phyloP scores from a whole-genome alignment of 768 basidiomycete genomes.

The Lactarius tabidus region DNA sequence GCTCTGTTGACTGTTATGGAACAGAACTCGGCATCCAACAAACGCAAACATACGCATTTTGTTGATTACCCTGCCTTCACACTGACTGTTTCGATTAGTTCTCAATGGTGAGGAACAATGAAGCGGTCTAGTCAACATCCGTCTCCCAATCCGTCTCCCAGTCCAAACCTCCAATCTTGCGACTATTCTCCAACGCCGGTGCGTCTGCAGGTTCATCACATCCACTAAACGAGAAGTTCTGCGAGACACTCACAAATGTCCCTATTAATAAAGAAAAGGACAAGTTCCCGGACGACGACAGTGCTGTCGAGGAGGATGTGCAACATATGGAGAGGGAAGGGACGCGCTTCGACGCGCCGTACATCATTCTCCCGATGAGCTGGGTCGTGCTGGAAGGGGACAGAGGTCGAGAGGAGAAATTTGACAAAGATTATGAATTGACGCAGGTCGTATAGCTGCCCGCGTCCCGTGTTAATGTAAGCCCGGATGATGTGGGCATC shows the following conservation, averaged over 20 bases:
- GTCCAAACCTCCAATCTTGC: constrained; percentile 30
- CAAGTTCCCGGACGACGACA: constrained; percentile 38
- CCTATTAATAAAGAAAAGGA: constrained; percentile 37
- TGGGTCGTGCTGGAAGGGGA: no score
- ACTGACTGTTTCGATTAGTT: constrained; percentile 31
- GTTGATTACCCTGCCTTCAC: constrained; percentile 9
- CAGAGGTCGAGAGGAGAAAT: no score
- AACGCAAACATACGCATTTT: no score
- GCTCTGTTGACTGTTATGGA: no score
- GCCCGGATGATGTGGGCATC: not conserved
- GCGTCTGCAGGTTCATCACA: constrained; percentile 37
- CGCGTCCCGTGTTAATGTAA: no score
- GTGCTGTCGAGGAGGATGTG: constrained; percentile 62
- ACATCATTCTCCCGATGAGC: no score
- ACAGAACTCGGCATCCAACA: no score
- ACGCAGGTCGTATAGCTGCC: no score
- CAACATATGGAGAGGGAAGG: constrained; percentile 69
- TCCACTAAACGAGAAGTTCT: constrained; percentile 58
- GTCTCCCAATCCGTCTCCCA: constrained; percentile 48
- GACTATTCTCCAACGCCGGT: constrained; percentile 29
- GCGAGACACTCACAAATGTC: constrained; percentile 35
- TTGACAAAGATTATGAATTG: no score
- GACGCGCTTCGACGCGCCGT: constrained; percentile 50
- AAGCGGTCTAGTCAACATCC: constrained; percentile 63
- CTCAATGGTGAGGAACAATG: constrained; percentile 59